These are phyloP conservation scores for Wolfiporia cocos DNA, from an alignment of 1,284 basidiomycete genomes.

Conservation along the genomic window DNA sequence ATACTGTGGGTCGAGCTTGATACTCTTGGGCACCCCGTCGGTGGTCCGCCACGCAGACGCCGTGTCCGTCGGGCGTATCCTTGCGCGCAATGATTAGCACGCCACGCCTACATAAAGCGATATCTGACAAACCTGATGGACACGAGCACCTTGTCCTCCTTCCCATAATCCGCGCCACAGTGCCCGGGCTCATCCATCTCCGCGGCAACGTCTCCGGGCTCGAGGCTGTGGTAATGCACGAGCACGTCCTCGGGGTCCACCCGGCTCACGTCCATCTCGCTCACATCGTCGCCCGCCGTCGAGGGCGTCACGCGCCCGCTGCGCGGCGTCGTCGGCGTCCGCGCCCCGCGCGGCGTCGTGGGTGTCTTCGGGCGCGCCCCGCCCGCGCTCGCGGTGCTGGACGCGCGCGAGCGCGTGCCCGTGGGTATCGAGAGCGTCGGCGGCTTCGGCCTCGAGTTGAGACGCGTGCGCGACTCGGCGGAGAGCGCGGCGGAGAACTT, in stretches of 20 bases:
- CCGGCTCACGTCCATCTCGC: conserved; percentile 72
- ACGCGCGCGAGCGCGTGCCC: conserved; percentile 35
- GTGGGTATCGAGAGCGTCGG: conserved; percentile 44
- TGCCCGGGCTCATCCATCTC: conserved; percentile 55
- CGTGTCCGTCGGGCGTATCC: conserved; percentile 61
- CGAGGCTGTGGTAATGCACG: conserved; percentile 67
- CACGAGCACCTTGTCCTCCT: conserved; percentile 83
- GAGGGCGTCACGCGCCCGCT: no score
- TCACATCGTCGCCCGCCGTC: conserved; percentile 24
- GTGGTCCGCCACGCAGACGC: conserved; percentile 52
- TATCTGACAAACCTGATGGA: conserved; percentile 59
- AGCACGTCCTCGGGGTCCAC: conserved; percentile 72
- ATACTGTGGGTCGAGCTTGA: conserved; percentile 55
- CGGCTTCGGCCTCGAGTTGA: conserved; percentile 26
- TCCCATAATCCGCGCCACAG: conserved; percentile 49
- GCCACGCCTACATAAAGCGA: not conserved
- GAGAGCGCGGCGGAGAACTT: conserved; percentile 65
- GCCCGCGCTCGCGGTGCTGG: no score
- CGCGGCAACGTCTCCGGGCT: conserved; percentile 57
- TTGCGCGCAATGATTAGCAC: conserved; percentile 29
- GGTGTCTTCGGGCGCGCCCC: conserved; percentile 42
- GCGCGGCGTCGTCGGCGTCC: conserved; percentile 40
- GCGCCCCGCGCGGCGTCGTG: conserved; percentile 29
- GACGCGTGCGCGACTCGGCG: conserved; percentile 46
- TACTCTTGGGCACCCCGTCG: conserved; percentile 32